phyloP scores from a whole-genome alignment of 306 rosid genomes.

The Fragaria iinumae region DNA sequence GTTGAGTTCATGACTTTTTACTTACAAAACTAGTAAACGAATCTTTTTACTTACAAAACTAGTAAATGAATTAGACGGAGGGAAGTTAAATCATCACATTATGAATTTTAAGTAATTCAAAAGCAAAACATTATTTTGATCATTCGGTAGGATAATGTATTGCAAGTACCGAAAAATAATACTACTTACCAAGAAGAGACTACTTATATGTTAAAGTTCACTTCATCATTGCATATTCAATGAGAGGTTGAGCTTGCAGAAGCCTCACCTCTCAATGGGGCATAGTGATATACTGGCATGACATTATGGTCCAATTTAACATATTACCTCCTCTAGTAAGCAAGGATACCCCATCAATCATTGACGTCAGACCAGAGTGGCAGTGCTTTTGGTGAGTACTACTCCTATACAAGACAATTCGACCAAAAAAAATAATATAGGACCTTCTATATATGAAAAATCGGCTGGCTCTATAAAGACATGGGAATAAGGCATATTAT shows the following conservation, averaged over 20 bases:
- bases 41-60: too few relatives aligned
- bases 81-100: too few relatives aligned
- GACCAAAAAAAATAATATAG: background rate
- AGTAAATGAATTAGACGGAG: too few relatives aligned
- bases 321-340: background rate
- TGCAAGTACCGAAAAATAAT: too few relatives aligned
- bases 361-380: conserved; percentile 26
- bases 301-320: background rate
- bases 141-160: too few relatives aligned
- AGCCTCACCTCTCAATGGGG: background rate
- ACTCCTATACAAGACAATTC: background rate
- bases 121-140: too few relatives aligned
- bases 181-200: too few relatives aligned
- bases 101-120: too few relatives aligned
- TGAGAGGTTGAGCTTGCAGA: background rate
- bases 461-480: background rate
- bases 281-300: background rate
- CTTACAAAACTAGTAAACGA: too few relatives aligned
- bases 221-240: background rate
- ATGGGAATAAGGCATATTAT: background rate
- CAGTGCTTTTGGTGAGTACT: conserved; percentile 6
- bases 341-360: conserved; percentile 31
- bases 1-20: too few relatives aligned
- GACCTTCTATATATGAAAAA: background rate
- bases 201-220: background rate